phyloP scores from a whole-genome alignment of 305 asterid species.

The Ruellia speciosa region DNA sequence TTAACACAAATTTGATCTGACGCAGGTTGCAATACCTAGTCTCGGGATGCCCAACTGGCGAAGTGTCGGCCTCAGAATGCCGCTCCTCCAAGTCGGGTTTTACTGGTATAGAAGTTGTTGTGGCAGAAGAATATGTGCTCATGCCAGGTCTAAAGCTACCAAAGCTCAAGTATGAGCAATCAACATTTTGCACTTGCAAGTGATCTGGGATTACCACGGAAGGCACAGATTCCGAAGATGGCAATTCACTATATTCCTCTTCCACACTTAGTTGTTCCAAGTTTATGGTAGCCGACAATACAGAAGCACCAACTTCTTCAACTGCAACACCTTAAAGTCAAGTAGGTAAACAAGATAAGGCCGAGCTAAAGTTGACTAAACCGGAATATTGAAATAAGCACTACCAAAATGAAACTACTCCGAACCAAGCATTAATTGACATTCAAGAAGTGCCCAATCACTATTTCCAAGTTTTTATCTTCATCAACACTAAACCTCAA shows the following conservation, averaged over 20 bases:
- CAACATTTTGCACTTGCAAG: slow-evolving; percentile 71
- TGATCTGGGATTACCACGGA: slow-evolving; percentile 80
- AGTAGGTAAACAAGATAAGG: not conserved
- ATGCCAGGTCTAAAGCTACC: slow-evolving; percentile 74
- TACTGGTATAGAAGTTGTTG: slow-evolving; percentile 24
- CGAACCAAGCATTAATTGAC: not conserved
- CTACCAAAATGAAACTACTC: not conserved
- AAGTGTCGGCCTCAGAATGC: slow-evolving; percentile 40
- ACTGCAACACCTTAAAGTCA: slow-evolving; percentile 27
- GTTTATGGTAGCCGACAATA: slow-evolving; percentile 51
- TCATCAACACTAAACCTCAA: not conserved
- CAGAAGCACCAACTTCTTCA: slow-evolving; percentile 46
- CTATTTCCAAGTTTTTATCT: not conserved
- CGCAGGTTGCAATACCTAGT: slow-evolving; percentile 36
- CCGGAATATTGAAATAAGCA: not conserved
- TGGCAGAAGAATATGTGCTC: slow-evolving; percentile 24
- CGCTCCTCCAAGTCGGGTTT: slow-evolving; percentile 40
- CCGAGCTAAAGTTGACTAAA: not conserved
- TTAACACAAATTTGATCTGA: slow-evolving; percentile 1
- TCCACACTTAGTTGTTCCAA: slow-evolving; percentile 56
- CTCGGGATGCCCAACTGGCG: slow-evolving; percentile 52
- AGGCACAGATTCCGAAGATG: slow-evolving; percentile 49
- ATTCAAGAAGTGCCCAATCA: not conserved
- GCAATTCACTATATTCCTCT: slow-evolving; percentile 37
- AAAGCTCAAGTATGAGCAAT: slow-evolving; percentile 82